Percentiles rank a stretch among this genome's conserved stretches.
Evolutionary conservation across 768 basidiomycete species (phyloP).

Genomic region (Suillus americanus): DNA sequence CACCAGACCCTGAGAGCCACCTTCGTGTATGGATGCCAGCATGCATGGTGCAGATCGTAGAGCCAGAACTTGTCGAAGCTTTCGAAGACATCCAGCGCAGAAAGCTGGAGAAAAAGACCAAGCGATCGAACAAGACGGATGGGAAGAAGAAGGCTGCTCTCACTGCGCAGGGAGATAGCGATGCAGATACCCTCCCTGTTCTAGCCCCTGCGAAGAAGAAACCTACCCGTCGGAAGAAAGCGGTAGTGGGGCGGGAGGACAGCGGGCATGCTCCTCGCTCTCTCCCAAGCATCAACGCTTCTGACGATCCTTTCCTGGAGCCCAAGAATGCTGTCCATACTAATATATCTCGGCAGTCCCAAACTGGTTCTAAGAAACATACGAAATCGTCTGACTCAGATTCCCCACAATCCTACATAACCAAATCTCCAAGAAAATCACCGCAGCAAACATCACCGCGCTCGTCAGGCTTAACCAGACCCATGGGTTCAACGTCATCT

Average conservation of each 20-base stretch:
- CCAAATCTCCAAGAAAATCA: conserved; percentile 12
- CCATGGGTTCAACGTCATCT: neutral
- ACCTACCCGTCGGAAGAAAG: neutral
- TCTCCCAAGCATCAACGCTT: neutral
- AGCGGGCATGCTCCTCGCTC: neutral
- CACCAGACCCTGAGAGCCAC: conserved; percentile 50
- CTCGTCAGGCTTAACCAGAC: conserved; percentile 13
- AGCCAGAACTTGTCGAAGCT: conserved; percentile 60
- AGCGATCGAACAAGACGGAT: conserved; percentile 31
- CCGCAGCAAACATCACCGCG: conserved; percentile 13
- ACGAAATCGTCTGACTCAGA: conserved; percentile 19
- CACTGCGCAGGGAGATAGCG: conserved; percentile 11
- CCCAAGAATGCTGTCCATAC: neutral
- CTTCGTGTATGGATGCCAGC: conserved; percentile 83
- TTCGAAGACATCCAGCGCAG: conserved; percentile 51
- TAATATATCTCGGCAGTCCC: neutral
- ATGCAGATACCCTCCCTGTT: conserved; percentile 3
- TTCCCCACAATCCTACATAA: conserved; percentile 24
- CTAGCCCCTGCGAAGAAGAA: neutral
- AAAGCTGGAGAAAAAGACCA: conserved; percentile 52
- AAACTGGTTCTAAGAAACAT: conserved; percentile 1
- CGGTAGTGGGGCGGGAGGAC: neutral
- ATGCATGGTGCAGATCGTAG: conserved; percentile 67
- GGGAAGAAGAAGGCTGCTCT: conserved; percentile 19
- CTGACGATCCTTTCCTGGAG: neutral